Evolutionary conservation across 352 stramenopile species (phyloP), one percentile per base, ranked within the genome.

Genomic region (Phytophthora boehmeriae): DNA sequence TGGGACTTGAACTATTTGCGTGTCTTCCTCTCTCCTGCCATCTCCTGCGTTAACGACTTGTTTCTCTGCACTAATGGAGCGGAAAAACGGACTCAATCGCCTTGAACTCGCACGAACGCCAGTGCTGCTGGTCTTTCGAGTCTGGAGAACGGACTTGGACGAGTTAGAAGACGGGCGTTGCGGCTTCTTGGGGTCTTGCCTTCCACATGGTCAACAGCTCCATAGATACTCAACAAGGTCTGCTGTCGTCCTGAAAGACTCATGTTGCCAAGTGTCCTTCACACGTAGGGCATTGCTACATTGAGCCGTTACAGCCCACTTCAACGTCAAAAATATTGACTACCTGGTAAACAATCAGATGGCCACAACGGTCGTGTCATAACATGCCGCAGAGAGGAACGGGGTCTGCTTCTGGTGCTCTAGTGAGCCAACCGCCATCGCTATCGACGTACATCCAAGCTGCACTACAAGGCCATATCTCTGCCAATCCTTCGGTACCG

Each of bases 181-280:
- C 0, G 66, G 62, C 30, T 65, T 68, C 46, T 53, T 68, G 6
- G 8, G 9, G 1, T 0, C 19, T 41, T 46, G n/a, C 56, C 59
- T 3, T 20, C 43, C 34, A 11, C 28, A 20, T 48, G 36, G 19
- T 44, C 32, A 0, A 9, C 36, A 47, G 27, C 42, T 36, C 73
- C 69, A 54, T 81, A 81, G 50, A 81, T 81, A 35, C 43, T 53
- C 36, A 72, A 45, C 44, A 81, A 56, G 25, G 67, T 81, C 45
- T 75, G 56, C 30, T 75, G 52, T 5, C 68, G 56, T 5, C 65
- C 68, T 3, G 68, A 76, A 27, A 61, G 42, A 27, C 51, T 68
- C 68, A 74, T n/a, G n/a, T 75, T 38, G 28, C 23, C 36, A 35
- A 45, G 59, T 55, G 47, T 17, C 9, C 25, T 49, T 17, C 4